Conservation (phyloP, 306 rosid species). For the Prunus persica region Prunus_persica_NCBIv2 NC_034015.1:14446001-14446500, state of each 20-base stretch:
- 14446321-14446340: neutral
- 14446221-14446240: slow-evolving; percentile 56
- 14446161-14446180: neutral
- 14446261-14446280: slow-evolving; percentile 10
- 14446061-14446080: no score
- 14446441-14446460: slow-evolving; percentile 78
- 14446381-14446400: neutral
- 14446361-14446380: neutral
- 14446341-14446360: neutral
- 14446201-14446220: neutral
- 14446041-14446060: slow-evolving; percentile 29
- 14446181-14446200: neutral
- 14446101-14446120: slow-evolving; percentile 35
- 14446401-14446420: neutral
- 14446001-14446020: neutral
- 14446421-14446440: slow-evolving; percentile 39
- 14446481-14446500: slow-evolving; percentile 58
- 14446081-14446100: slow-evolving; percentile 34
- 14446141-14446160: slow-evolving; percentile 17
- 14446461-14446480: slow-evolving; percentile 73
- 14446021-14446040: slow-evolving; percentile 41
- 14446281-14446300: slow-evolving; percentile 14
- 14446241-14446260: neutral
- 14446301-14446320: slow-evolving; percentile 80
- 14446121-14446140: neutral